Evolutionary conservation across 2,329 filamentous ascomycete species (phyloP).

Genomic region (Penicillium sp.): DNA sequence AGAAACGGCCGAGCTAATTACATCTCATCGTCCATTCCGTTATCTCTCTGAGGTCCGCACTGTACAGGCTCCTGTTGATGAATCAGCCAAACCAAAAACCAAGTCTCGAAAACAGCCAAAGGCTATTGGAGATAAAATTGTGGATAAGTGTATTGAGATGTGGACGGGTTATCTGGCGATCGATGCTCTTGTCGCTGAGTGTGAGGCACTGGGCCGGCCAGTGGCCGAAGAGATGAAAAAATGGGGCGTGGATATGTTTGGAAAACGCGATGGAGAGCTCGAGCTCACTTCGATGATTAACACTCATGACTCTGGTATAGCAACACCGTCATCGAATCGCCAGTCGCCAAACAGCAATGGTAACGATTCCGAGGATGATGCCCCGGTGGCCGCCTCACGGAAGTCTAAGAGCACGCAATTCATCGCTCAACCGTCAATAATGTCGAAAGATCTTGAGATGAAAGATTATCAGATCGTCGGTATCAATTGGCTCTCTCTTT

Average conservation of each 20-base stretch:
- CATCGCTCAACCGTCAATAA: conserved; percentile 72
- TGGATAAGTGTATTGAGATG: conserved; percentile 72
- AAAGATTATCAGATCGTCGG: conserved; percentile 95
- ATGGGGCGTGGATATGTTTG: conserved; percentile 71
- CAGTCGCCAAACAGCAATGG: conserved; percentile 41
- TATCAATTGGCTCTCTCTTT: conserved; percentile 87
- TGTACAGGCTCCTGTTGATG: conserved; percentile 58
- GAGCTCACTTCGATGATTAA: conserved; percentile 60
- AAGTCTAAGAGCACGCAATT: conserved; percentile 44
- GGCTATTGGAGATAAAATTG: conserved; percentile 67
- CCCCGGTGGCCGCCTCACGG: conserved; percentile 37
- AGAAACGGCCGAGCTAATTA: conserved; percentile 68
- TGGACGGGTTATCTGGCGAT: conserved; percentile 80
- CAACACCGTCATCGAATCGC: conserved; percentile 59
- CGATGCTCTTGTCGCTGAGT: conserved; percentile 77
- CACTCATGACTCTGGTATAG: conserved; percentile 68
- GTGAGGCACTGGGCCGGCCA: conserved; percentile 72
- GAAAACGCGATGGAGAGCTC: conserved; percentile 64
- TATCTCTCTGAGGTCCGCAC: conserved; percentile 67
- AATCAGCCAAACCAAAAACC: conserved; percentile 49
- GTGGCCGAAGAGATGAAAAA: conserved; percentile 66
- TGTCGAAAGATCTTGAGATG: conserved; percentile 76
- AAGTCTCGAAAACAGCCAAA: conserved; percentile 53
- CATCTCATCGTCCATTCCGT: conserved; percentile 75
- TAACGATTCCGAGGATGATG: conserved; percentile 51